Conservation (phyloP, 345 rosid species). For the Trapa bicornis region DNA sequence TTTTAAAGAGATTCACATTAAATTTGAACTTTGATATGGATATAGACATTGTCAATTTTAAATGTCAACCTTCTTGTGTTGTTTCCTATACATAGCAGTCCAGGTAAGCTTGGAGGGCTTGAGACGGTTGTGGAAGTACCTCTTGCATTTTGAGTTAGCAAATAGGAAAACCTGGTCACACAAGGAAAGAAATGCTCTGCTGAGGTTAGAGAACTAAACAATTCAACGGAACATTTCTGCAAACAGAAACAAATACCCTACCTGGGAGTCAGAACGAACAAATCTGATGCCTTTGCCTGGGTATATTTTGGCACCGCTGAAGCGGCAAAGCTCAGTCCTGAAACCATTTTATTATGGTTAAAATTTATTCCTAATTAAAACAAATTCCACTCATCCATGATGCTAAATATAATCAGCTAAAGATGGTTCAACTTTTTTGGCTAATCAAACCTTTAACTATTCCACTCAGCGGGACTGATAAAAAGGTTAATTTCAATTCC, state of each 20-base stretch:
- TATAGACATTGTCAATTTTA: neutral
- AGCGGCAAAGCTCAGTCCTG: slow-evolving; percentile 67
- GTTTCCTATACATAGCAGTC: slow-evolving; percentile 68
- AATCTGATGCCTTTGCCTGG: slow-evolving; percentile 68
- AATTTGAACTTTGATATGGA: neutral
- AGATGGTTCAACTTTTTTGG: neutral
- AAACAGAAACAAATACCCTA: slow-evolving; percentile 5
- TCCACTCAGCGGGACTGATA: neutral
- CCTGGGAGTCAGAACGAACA: slow-evolving; percentile 67
- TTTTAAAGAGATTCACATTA: neutral
- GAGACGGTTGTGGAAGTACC: slow-evolving; percentile 82
- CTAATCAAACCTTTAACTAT: too few species aligned
- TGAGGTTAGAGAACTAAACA: neutral
- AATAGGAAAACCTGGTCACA: slow-evolving; percentile 69
- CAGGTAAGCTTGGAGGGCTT: slow-evolving; percentile 90
- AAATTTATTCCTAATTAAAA: neutral
- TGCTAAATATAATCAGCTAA: neutral
- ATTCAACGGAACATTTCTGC: neutral
- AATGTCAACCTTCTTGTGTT: slow-evolving; percentile 47
- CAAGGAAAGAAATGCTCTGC: neutral
- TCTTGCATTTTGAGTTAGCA: slow-evolving; percentile 74
- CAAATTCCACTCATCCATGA: neutral
- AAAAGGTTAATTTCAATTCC: neutral
- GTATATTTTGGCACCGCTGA: slow-evolving; percentile 63
- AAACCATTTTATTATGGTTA: neutral